Percentiles rank a stretch among this genome's conserved stretches.
Conservation (phyloP, 2,329 filamentous ascomycete species). For the Botrytis paeoniae region DNA sequence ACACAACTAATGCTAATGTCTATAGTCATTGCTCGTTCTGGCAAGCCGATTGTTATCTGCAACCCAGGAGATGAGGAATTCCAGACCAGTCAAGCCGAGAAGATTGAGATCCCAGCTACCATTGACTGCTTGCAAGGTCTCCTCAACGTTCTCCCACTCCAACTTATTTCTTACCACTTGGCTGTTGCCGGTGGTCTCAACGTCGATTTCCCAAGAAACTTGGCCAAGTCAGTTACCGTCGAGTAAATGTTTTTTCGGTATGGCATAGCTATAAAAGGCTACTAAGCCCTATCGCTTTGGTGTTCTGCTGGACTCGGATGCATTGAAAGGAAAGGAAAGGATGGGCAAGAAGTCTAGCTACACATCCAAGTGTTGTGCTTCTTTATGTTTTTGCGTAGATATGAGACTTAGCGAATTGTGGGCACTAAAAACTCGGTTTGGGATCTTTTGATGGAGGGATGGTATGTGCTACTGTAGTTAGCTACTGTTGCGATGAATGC, state of each 20-base stretch:
- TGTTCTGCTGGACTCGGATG: conserved; percentile 13
- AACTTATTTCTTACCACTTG: conserved; percentile 98
- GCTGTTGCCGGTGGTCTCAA: conserved; percentile 94
- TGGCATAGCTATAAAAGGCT: conserved; percentile 8
- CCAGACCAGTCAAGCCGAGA: conserved; percentile 81
- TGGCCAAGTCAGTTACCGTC: conserved; percentile 98
- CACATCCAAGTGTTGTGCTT: conserved; percentile 4
- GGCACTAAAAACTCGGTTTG: conserved; percentile 12
- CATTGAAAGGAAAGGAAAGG: background rate
- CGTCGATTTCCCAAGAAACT: conserved; percentile 96
- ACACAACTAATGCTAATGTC: conserved; percentile 33
- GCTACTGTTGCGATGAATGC: conserved; percentile 6
- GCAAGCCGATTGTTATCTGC: conserved; percentile 98
- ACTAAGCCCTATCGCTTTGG: conserved; percentile 25
- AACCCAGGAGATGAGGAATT: conserved; percentile 89
- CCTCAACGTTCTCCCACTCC: conserved; percentile 94
- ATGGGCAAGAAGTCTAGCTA: background rate
- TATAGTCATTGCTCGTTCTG: conserved; percentile 86
- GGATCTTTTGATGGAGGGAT: conserved; percentile 3
- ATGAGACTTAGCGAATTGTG: conserved; percentile 13
- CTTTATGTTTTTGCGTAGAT: conserved; percentile 15
- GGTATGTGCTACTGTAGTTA: conserved; percentile 2
- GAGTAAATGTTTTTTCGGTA: conserved; percentile 59
- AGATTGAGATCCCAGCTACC: conserved; percentile 95
- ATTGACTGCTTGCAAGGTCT: conserved; percentile 95